Conservation (phyloP, 176 grass and related monocot species). For the Juncus inflexus region DNA sequence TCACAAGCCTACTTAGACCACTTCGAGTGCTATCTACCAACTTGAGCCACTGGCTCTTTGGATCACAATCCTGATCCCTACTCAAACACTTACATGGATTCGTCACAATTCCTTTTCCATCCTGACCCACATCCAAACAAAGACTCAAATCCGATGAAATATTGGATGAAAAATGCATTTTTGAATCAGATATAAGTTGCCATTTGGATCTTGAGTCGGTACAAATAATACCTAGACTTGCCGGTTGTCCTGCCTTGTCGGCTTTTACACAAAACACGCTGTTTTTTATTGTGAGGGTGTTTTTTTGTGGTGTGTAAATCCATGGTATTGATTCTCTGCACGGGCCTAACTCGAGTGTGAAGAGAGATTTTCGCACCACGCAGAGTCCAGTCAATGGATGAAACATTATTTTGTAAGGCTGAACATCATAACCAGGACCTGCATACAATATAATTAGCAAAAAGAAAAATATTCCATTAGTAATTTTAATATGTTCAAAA, state of each 20-base stretch:
- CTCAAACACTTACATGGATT: conserved; percentile 57
- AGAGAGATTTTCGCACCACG: not conserved
- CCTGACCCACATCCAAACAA: conserved; percentile 56
- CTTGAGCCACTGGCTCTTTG: conserved; percentile 71
- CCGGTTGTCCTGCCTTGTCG: conserved; percentile 31
- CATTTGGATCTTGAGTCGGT: conserved; percentile 42
- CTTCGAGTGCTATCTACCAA: conserved; percentile 40
- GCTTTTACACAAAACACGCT: conserved; percentile 42
- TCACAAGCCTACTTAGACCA: too few relatives aligned
- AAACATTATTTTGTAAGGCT: conserved; percentile 41
- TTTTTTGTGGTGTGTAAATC: conserved; percentile 29
- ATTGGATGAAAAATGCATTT: conserved; percentile 56
- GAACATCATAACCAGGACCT: conserved; percentile 42
- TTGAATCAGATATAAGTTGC: conserved; percentile 57
- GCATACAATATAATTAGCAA: not conserved
- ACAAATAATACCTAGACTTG: conserved; percentile 36
- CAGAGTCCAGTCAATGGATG: conserved; percentile 57
- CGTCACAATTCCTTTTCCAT: conserved; percentile 48
- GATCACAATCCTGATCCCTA: conserved; percentile 40
- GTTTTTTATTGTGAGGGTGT: conserved; percentile 37
- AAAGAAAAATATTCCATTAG: not conserved
- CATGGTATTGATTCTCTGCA: conserved; percentile 50
- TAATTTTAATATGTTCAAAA: not conserved
- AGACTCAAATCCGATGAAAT: not conserved
- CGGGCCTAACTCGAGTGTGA: conserved; percentile 34